phyloP scores from a whole-genome alignment of 2,329 filamentous ascomycete species.

The Elsinoe perseae region DNA sequence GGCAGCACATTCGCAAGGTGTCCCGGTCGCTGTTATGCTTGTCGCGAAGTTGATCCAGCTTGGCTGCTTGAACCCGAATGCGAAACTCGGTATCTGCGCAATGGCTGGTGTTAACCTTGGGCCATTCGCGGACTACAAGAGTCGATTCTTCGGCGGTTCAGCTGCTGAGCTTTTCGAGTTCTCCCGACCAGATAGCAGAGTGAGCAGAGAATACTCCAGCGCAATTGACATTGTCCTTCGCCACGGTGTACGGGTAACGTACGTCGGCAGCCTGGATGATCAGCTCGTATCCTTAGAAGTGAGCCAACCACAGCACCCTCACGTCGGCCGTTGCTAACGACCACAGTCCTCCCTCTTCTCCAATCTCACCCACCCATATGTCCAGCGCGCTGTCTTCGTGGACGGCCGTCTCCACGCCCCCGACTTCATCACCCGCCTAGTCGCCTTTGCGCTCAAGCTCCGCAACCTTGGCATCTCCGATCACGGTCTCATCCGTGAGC shows the following conservation, averaged over 20 bases:
- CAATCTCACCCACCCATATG: conserved; percentile 79
- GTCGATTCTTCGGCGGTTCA: conserved; percentile 77
- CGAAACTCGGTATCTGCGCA: conserved; percentile 76
- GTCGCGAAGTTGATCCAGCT: conserved; percentile 87
- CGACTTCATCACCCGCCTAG: conserved; percentile 86
- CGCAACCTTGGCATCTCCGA: conserved; percentile 89
- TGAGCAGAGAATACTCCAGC: conserved; percentile 72
- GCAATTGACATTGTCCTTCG: conserved; percentile 66
- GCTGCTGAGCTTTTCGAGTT: conserved; percentile 96
- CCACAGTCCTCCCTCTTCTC: conserved; percentile 72
- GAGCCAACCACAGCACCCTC: conserved; percentile 22
- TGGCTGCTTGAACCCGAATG: conserved; percentile 63
- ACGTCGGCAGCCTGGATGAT: conserved; percentile 91
- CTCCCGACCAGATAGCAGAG: conserved; percentile 67
- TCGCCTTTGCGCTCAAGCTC: conserved; percentile 87
- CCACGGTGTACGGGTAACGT: conserved; percentile 75
- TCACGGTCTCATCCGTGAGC: conserved; percentile 84
- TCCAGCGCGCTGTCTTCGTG: conserved; percentile 92
- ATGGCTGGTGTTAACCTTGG: conserved; percentile 90
- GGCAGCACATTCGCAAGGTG: conserved; percentile 93
- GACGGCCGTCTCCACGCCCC: conserved; percentile 87
- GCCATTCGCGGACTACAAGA: conserved; percentile 86
- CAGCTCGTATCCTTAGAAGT: conserved; percentile 90
- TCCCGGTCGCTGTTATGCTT: conserved; percentile 87
- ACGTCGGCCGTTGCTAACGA: not conserved